Conservation (phyloP, 257 asterid genomes). For the Salvia hispanica region DNA sequence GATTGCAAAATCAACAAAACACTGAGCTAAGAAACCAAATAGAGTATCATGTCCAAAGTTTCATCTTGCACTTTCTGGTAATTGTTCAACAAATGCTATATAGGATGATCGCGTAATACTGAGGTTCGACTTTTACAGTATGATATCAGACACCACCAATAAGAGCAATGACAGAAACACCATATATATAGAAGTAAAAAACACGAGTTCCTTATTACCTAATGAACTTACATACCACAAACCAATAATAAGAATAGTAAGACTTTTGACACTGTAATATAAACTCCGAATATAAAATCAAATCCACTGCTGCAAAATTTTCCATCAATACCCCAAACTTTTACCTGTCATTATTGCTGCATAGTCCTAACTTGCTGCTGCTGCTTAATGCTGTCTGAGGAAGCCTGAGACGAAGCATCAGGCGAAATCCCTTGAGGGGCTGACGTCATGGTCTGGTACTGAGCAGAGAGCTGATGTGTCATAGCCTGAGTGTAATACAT, state of each 20-base stretch:
- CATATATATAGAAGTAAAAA: conserved; percentile 25
- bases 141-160: conserved; percentile 45
- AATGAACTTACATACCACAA: conserved; percentile 63
- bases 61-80: conserved; percentile 23
- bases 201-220: conserved; percentile 53
- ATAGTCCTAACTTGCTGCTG: conserved; percentile 42
- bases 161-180: conserved; percentile 36
- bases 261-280: conserved; percentile 38
- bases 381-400: conserved; percentile 60
- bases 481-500: conserved; percentile 71
- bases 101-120: conserved; percentile 35
- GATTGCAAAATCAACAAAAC: conserved; percentile 8
- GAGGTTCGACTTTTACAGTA: conserved; percentile 52
- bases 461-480: conserved; percentile 69
- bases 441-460: conserved; percentile 69
- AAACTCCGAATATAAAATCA: conserved; percentile 44
- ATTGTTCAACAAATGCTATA: conserved; percentile 40
- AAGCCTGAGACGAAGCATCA: conserved; percentile 58
- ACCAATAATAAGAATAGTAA: conserved; percentile 47
- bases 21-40: conserved; percentile 2
- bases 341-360: conserved; percentile 59
- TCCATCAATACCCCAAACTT: conserved; percentile 50
- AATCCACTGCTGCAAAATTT: conserved; percentile 76
- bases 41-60: not conserved
- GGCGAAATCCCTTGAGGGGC: conserved; percentile 44